Evolutionary conservation across 2,329 filamentous ascomycete species (phyloP).

Genomic region (Cercospora beticola): DNA sequence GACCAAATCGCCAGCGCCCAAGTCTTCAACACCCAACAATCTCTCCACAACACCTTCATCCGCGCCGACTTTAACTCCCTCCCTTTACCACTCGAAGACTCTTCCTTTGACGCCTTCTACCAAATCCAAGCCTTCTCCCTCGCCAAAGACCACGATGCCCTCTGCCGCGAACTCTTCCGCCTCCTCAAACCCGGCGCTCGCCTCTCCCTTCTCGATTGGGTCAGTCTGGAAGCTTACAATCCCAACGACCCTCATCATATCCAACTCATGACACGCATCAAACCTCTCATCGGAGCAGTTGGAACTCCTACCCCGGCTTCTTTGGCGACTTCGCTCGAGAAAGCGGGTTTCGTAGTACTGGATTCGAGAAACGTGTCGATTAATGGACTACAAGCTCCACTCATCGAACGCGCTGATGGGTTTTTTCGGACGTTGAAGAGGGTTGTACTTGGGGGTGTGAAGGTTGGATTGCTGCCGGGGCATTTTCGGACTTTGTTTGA

Average conservation of each 20-base stretch:
- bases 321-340: constrained; percentile 24
- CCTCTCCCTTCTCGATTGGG: constrained; percentile 34
- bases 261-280: constrained; percentile 30
- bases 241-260: constrained; percentile 26
- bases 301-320: constrained; percentile 33
- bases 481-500: constrained; percentile 34
- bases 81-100: constrained; percentile 29
- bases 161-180: constrained; percentile 30
- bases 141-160: constrained; percentile 29
- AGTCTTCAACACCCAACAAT: constrained; percentile 27
- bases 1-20: constrained; percentile 33
- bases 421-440: constrained; percentile 28
- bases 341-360: constrained; percentile 31
- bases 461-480: constrained; percentile 27
- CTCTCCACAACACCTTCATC: constrained; percentile 29
- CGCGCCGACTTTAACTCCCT: constrained; percentile 33
- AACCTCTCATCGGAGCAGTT: constrained; percentile 35
- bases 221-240: constrained; percentile 30
- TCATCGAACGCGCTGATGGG: constrained; percentile 31
- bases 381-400: constrained; percentile 32
- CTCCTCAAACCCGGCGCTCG: constrained; percentile 33
- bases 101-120: constrained; percentile 35
- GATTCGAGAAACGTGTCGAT: constrained; percentile 28
- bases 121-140: constrained; percentile 36
- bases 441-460: constrained; percentile 25